Base-by-base conservation (phyloP, 176 grass and related monocot genomes). In the Oryza rufipogon region DNA sequence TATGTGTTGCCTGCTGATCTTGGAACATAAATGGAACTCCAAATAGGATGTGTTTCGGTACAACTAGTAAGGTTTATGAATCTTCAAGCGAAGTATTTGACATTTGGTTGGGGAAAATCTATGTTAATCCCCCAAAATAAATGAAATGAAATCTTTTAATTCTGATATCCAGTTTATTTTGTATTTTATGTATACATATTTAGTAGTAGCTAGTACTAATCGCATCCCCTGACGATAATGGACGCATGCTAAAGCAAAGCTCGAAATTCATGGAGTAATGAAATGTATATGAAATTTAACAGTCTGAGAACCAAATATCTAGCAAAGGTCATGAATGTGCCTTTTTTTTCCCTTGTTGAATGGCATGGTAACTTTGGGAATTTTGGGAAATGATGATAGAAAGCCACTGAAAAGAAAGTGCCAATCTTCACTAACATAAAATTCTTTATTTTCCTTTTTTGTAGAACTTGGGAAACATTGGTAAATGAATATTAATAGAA, bases 391-490 rank as follows among this genome's bases (percentile, higher is more conserved):
- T 7, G 51, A 7, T 4, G 52, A 58, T 0, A 20, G 1, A 58
- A 58, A 58, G 14, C 0, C 48, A 58, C 2, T 58, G 16, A 58
- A 8, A 19, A 7, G 17, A 20, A 8, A 58, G 52, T 54, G 51
- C 52, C 1, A 58, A 8, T 58, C 16, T 20, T 58, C 16, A 20
- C 52, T 7, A 19, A 58, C 52, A 58, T 20, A 58, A 54, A 58
- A 58, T 20, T 17, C 0, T 7, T 85, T 80, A 32, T 56, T 80
- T 80, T 48, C 26, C 49, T 70, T 80, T 80, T 30, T 51, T 68
- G 23, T 6, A 60, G 17, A 9, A 68, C 12, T 63, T 74, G 26
- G 36, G 64, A 56, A 84, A 51, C 6, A 30, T 39, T 34, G 14
- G 25, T 9, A 49, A 48, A 10, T 10, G 11, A 5, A 33, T 30